Conservation (phyloP, 768 basidiomycete species). For the Phanerochaete carnosa region DNA sequence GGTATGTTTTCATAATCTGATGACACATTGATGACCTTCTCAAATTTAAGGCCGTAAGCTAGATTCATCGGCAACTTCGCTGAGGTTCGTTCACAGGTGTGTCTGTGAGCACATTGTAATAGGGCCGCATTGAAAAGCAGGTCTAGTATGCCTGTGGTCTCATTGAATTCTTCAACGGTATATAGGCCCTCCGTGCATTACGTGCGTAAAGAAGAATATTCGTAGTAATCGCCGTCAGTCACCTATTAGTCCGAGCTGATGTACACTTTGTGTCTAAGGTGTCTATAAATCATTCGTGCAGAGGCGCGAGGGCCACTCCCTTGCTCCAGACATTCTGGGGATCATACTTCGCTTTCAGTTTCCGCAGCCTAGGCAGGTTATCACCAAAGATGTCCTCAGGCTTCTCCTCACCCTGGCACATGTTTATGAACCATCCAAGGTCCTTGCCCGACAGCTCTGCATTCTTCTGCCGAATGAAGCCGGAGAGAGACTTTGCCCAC, state of each 20-base stretch:
- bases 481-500: constrained; percentile 3
- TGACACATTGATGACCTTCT: too few relatives aligned
- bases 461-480: constrained; percentile 17
- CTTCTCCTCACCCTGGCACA: constrained; percentile 22
- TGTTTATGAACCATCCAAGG: constrained; percentile 18
- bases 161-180: too few relatives aligned
- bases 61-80: too few relatives aligned
- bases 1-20: too few relatives aligned
- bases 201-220: too few relatives aligned
- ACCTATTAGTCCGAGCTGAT: background rate
- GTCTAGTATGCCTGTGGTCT: too few relatives aligned
- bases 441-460: constrained; percentile 14
- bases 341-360: constrained; percentile 34
- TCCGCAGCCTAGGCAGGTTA: constrained; percentile 36
- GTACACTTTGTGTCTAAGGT: background rate
- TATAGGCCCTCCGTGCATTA: too few relatives aligned
- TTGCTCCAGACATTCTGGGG: constrained; percentile 31
- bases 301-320: constrained; percentile 24
- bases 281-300: background rate
- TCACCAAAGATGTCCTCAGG: constrained; percentile 30
- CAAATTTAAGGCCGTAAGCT: too few relatives aligned
- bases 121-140: too few relatives aligned
- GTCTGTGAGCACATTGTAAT: too few relatives aligned
- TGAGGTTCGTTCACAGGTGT: too few relatives aligned
- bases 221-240: too few relatives aligned